Conservation (phyloP, 768 basidiomycete species). For the Suillus clintonianus region DNA sequence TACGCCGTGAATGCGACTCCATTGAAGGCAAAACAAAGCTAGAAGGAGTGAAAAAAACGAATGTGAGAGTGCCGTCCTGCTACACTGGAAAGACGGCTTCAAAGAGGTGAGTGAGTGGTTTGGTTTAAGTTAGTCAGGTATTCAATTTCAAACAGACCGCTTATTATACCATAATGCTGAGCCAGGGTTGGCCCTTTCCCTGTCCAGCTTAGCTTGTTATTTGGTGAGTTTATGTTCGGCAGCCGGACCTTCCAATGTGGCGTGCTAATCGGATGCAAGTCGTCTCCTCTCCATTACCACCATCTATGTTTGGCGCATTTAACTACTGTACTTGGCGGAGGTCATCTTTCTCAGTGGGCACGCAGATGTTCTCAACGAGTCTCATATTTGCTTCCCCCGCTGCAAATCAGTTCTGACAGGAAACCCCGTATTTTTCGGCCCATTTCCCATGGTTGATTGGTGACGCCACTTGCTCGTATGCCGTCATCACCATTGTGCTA, state of each 20-base stretch:
- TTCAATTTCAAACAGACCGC: not conserved
- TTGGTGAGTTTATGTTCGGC: not conserved
- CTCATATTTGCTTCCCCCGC: constrained; percentile 95
- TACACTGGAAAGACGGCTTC: not conserved
- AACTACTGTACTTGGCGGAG: constrained; percentile 74
- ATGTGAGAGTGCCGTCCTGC: not conserved
- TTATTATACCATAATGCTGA: not conserved
- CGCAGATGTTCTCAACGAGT: constrained; percentile 84
- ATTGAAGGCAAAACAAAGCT: not conserved
- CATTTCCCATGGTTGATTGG: no score
- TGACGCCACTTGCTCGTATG: no score
- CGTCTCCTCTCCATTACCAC: constrained; percentile 58
- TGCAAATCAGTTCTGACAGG: constrained; percentile 91
- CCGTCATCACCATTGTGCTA: no score
- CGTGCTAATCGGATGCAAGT: constrained; percentile 45
- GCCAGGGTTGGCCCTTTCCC: not conserved
- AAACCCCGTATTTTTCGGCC: constrained; percentile 68
- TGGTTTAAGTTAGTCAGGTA: not conserved
- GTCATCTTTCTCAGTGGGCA: constrained; percentile 88
- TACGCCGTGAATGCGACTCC: not conserved
- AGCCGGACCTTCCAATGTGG: not conserved
- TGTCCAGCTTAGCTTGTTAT: not conserved
- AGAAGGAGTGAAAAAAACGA: not conserved
- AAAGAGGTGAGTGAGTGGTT: not conserved
- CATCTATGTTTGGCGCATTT: not conserved